Conservation (phyloP, 441 rosid species). For the Populus hybrid region DNA sequence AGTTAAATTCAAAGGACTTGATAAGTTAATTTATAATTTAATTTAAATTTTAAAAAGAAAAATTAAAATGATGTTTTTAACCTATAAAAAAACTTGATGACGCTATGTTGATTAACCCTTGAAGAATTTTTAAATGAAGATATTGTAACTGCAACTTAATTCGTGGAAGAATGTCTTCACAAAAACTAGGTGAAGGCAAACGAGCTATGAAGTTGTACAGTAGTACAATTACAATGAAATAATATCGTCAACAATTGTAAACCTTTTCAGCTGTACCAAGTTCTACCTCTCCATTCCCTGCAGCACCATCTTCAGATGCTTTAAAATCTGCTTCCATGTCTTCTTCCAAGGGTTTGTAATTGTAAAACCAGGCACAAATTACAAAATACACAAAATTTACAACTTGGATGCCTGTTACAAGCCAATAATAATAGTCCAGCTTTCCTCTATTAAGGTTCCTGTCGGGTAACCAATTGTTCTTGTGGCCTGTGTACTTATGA, state of each 20-base stretch:
- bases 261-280: not conserved
- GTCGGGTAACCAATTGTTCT: constrained; percentile 43
- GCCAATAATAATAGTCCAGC: constrained; percentile 45
- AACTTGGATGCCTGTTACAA: constrained; percentile 41
- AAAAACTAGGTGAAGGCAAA: too few relatives aligned
- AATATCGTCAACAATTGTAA: not conserved
- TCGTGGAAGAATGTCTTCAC: too few relatives aligned
- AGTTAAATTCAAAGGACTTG: too few relatives aligned
- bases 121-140: too few relatives aligned
- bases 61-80: too few relatives aligned
- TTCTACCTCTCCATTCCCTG: not conserved
- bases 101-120: too few relatives aligned
- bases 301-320: not conserved
- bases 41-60: too few relatives aligned
- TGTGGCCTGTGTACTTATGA: constrained; percentile 35
- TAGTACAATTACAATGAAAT: too few relatives aligned
- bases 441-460: constrained; percentile 48
- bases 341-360: constrained; percentile 37
- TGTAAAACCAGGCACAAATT: constrained; percentile 38
- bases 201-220: too few relatives aligned
- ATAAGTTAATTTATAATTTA: too few relatives aligned
- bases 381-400: constrained; percentile 38
- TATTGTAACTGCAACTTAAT: too few relatives aligned
- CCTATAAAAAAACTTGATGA: too few relatives aligned
- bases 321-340: constrained; percentile 11